These are phyloP conservation scores for Yamadazyma nakazawae DNA, from an alignment of 805 yeast species.

Conservation along the genomic window DNA sequence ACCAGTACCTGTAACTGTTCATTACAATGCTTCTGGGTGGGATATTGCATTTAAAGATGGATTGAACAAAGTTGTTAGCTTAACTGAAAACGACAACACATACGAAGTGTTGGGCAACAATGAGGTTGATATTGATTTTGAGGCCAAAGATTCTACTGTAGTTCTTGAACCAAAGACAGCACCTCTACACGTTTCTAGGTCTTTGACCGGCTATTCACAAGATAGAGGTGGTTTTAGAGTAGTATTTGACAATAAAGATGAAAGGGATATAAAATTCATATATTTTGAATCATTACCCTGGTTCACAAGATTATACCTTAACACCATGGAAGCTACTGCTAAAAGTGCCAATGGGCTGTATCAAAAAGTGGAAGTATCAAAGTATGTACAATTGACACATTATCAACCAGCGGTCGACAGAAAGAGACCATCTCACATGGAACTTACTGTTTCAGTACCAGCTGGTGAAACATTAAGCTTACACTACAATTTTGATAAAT, in stretches of 20 bases:
- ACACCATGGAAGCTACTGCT: conserved; percentile 50
- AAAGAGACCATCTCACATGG: conserved; percentile 77
- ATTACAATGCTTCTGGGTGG: conserved; percentile 48
- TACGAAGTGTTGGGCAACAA: conserved; percentile 38
- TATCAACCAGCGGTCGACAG: conserved; percentile 82
- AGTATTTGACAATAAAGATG: conserved; percentile 66
- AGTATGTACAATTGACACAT: conserved; percentile 47
- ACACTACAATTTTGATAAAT: conserved; percentile 81
- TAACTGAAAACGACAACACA: conserved; percentile 3
- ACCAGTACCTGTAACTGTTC: conserved; percentile 44
- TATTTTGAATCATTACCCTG: conserved; percentile 88
- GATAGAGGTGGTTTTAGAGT: conserved; percentile 87
- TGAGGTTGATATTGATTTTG: conserved; percentile 22
- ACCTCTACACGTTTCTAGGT: conserved; percentile 72
- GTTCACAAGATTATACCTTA: conserved; percentile 83
- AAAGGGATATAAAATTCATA: conserved; percentile 46
- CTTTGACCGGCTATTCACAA: conserved; percentile 88
- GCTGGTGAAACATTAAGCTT: conserved; percentile 56
- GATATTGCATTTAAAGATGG: conserved; percentile 23
- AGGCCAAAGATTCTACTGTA: conserved; percentile 43
- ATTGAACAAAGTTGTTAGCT: conserved; percentile 4
- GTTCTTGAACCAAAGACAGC: conserved; percentile 41
- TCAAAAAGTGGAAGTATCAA: conserved; percentile 15
- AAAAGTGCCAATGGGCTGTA: conserved; percentile 19
- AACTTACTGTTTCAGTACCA: conserved; percentile 63